phyloP scores from a whole-genome alignment of 768 basidiomycete species.

The Hygrocybe punicea region DNA sequence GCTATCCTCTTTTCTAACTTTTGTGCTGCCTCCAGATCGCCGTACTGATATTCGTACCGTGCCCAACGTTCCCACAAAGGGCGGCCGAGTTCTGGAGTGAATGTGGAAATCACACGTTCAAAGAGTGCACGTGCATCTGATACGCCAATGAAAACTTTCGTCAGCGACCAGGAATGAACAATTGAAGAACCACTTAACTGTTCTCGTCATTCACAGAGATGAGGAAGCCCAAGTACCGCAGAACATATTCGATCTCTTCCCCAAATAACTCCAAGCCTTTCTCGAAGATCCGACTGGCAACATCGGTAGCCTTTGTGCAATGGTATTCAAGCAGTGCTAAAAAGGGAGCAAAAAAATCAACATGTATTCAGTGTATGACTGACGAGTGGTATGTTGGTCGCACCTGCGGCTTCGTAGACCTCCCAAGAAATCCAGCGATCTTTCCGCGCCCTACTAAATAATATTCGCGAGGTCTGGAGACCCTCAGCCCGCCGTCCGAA shows the following conservation, averaged over 20 bases:
- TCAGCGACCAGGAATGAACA: neutral
- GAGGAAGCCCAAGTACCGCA: conserved; percentile 88
- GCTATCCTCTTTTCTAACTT: conserved; percentile 87
- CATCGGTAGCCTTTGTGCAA: conserved; percentile 68
- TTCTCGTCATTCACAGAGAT: conserved; percentile 93
- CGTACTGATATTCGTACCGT: conserved; percentile 90
- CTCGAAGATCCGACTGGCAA: conserved; percentile 91
- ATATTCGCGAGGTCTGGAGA: conserved; percentile 67
- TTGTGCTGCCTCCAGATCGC: conserved; percentile 82
- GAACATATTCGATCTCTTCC: conserved; percentile 79
- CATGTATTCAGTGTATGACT: neutral
- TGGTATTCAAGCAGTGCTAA: conserved; percentile 94
- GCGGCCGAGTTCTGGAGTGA: conserved; percentile 73
- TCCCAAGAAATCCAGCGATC: conserved; percentile 82
- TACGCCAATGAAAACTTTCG: conserved; percentile 6
- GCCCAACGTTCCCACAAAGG: conserved; percentile 97
- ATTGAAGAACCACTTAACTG: conserved; percentile 54
- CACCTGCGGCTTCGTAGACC: conserved; percentile 89
- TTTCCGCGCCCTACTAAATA: conserved; percentile 82
- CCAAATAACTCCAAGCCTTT: conserved; percentile 82
- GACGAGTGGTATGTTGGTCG: conserved; percentile 16
- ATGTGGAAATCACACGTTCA: conserved; percentile 78
- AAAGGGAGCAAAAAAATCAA: too few species aligned
- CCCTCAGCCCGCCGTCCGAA: conserved; percentile 88
- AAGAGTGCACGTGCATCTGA: conserved; percentile 94